Evolutionary conservation across 208 protist genomes (phyloP).

Genomic region (Trypanosoma vivax): DNA sequence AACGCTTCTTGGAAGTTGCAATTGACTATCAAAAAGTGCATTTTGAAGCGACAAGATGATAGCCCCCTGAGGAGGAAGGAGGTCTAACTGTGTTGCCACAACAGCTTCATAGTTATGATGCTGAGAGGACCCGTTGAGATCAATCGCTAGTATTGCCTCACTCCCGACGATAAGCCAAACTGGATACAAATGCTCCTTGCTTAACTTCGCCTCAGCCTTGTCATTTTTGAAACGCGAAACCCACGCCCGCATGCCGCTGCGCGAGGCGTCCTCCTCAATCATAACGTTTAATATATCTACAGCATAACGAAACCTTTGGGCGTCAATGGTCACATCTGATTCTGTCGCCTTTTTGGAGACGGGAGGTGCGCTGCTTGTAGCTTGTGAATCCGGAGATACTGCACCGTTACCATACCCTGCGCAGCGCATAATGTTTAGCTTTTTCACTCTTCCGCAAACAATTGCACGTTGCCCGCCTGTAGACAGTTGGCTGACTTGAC

Average conservation of each 20-base stretch:
- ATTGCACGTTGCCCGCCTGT: not conserved
- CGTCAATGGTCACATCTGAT: too few species aligned
- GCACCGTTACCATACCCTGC: too few species aligned
- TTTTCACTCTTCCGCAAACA: not conserved
- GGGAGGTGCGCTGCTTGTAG: not conserved
- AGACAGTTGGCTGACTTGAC: too few species aligned
- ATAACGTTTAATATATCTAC: slow-evolving; percentile 21
- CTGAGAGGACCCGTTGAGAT: slow-evolving; percentile 33
- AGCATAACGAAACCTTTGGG: slow-evolving; percentile 14
- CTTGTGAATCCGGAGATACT: not conserved
- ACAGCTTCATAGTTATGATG: slow-evolving; percentile 34
- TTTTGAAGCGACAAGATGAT: slow-evolving; percentile 12
- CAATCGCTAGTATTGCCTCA: slow-evolving; percentile 16
- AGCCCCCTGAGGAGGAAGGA: slow-evolving; percentile 3
- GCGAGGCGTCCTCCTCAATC: slow-evolving; percentile 8
- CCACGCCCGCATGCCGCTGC: slow-evolving; percentile 8
- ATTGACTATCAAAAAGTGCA: not conserved
- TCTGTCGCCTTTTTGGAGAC: too few species aligned
- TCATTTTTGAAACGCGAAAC: slow-evolving; percentile 10
- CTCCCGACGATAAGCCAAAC: slow-evolving; percentile 19
- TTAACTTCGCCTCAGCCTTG: slow-evolving; percentile 3
- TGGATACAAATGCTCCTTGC: slow-evolving; percentile 13
- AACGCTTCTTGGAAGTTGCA: slow-evolving; percentile 6
- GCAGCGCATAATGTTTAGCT: not conserved
- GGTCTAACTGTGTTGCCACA: not conserved